A percentile compares a stretch with the other conserved stretches of the same genome.
Conservation (phyloP, 805 yeast genomes). For the Ogataea populi-albae region DNA sequence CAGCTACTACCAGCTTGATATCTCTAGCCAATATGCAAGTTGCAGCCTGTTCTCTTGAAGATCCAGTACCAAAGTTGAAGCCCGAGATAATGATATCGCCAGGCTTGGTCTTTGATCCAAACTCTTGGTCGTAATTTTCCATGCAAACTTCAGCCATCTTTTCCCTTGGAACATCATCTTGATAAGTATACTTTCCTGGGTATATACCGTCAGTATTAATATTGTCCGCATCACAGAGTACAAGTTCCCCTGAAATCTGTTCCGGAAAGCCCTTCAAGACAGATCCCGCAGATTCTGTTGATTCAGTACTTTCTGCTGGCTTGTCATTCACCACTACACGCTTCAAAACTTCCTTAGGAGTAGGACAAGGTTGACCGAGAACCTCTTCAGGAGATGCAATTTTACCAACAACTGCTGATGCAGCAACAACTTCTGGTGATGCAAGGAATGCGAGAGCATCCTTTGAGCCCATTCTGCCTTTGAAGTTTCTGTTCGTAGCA, state of each 20-base stretch:
- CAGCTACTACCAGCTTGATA: slow-evolving; percentile 89
- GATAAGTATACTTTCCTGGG: slow-evolving; percentile 98
- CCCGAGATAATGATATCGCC: slow-evolving; percentile 90
- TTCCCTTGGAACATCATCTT: slow-evolving; percentile 91
- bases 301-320: slow-evolving; percentile 25
- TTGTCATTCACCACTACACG: slow-evolving; percentile 34
- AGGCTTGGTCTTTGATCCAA: slow-evolving; percentile 72
- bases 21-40: slow-evolving; percentile 96
- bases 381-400: slow-evolving; percentile 92
- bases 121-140: slow-evolving; percentile 96
- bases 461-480: slow-evolving; percentile 98
- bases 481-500: slow-evolving; percentile 97
- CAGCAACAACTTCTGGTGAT: slow-evolving; percentile 98
- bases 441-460: slow-evolving; percentile 96
- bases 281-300: slow-evolving; percentile 52
- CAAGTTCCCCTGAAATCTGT: slow-evolving; percentile 83
- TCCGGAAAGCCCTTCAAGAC: slow-evolving; percentile 90
- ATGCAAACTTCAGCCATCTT: slow-evolving; percentile 99
- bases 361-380: slow-evolving; percentile 51
- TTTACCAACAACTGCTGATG: slow-evolving; percentile 92
- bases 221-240: slow-evolving; percentile 94
- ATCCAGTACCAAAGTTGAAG: slow-evolving; percentile 96
- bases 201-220: slow-evolving; percentile 98
- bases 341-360: slow-evolving; percentile 48
- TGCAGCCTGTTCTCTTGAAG: slow-evolving; percentile 98